A percentile compares a stretch with the other conserved stretches of the same genome.
These are phyloP conservation scores for Ustilago vetiveriae DNA, from an alignment of 1,284 basidiomycete genomes.

Conservation along the genomic window DNA sequence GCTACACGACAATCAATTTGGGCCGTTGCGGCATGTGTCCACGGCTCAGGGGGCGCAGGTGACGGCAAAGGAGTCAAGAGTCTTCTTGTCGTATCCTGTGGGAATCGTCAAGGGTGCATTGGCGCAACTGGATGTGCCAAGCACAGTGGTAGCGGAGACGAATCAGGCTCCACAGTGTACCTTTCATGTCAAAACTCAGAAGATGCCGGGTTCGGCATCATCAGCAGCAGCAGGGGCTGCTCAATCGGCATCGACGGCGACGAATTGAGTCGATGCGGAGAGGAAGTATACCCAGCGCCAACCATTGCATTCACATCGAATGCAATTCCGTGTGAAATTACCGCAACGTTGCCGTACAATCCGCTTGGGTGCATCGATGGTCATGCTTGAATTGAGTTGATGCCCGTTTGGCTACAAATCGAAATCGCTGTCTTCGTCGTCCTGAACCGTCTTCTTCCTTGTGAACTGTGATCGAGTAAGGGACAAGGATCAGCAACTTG, in stretches of 20 bases:
- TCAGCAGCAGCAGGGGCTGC: neutral
- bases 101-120: conserved; percentile 57
- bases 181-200: conserved; percentile 58
- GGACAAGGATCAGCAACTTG: neutral
- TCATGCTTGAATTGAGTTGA: too few relatives aligned
- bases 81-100: conserved; percentile 52
- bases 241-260: conserved; percentile 2
- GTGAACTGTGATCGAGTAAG: conserved; percentile 27
- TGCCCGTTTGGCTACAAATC: conserved; percentile 52
- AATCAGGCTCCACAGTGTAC: conserved; percentile 51
- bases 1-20: conserved; percentile 88
- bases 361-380: too few relatives aligned
- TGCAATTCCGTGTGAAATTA: too few relatives aligned
- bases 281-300: neutral
- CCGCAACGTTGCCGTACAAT: too few relatives aligned
- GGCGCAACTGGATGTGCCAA: conserved; percentile 52
- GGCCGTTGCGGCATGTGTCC: conserved; percentile 80
- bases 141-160: conserved; percentile 54
- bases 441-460: conserved; percentile 46
- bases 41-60: conserved; percentile 79
- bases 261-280: neutral
- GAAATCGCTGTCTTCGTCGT: conserved; percentile 58
- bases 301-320: too few relatives aligned
- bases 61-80: conserved; percentile 69
- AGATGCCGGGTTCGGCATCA: neutral